These are phyloP conservation scores for Hypomontagnella monticulosa DNA, from an alignment of 495 filamentous ascomycete genomes.

Conservation along the genomic window DNA sequence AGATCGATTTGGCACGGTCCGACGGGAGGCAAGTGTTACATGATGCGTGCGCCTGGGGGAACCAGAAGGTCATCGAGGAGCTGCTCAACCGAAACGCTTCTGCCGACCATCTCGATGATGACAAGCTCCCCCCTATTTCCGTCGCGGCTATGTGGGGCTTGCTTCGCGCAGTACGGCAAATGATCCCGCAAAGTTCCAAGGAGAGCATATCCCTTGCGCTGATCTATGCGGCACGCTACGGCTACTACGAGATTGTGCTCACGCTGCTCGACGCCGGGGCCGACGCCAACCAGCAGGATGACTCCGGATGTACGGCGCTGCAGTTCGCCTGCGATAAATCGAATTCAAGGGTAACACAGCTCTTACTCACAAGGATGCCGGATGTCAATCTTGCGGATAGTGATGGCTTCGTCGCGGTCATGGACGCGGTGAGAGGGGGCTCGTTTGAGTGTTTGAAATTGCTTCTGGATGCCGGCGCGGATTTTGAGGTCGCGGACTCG, in stretches of 20 bases:
- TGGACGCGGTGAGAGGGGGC: constrained; percentile 8
- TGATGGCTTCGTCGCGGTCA: constrained; percentile 1
- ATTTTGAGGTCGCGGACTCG: constrained; percentile 8
- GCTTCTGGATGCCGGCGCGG: constrained; percentile 18
- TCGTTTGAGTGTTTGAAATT: constrained; percentile 19
- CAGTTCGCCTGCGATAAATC: constrained; percentile 20
- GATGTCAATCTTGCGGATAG: constrained; percentile 10
- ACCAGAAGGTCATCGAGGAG: constrained; percentile 2
- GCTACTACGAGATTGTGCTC: constrained; percentile 23
- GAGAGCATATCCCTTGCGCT: constrained; percentile 12
- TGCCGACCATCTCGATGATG: constrained; percentile 1
- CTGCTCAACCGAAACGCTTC: constrained; percentile 4
- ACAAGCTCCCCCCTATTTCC: constrained; percentile 9
- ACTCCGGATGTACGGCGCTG: constrained; percentile 22
- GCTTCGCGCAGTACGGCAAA: background rate
- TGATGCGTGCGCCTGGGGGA: constrained; percentile 12
- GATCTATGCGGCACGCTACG: constrained; percentile 8
- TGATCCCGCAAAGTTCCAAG: constrained; percentile 14
- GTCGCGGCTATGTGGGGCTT: constrained; percentile 4
- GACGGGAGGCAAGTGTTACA: constrained; percentile 8
- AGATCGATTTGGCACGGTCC: background rate
- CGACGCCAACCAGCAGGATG: constrained; percentile 29
- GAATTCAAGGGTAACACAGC: constrained; percentile 14
- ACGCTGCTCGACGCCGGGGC: constrained; percentile 30
- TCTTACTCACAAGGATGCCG: constrained; percentile 6